Evolutionary conservation across 768 basidiomycete genomes (phyloP), one percentile per base, ranked within the genome.

Genomic region (Gautieria morchelliformis): DNA sequence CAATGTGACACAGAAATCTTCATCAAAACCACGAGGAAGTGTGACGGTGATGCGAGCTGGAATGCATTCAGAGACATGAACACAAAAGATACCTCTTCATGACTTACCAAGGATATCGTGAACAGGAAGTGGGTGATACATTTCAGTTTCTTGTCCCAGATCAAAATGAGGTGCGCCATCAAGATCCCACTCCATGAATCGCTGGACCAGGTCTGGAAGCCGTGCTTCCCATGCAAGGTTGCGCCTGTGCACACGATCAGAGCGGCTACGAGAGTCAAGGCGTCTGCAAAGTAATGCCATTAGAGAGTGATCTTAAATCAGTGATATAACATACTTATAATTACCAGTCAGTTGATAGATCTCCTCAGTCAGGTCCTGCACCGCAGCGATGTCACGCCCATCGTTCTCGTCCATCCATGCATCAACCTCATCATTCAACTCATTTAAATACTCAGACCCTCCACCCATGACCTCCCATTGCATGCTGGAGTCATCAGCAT

Each of bases 1-100:
- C 2, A 69, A 58, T 0, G 63, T 62, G 7, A 60, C 55, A 19
- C 64, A 67, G 1, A 65, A 33, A 10, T 11, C 15, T 33, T 30
- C 33, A 32, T 33, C 6, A 3, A 7, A 5, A 15, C 15, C 15
- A 32, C n/a, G 20, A 27, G 50, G 50, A 10, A 55, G 15, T 27
- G 1, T 44, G 40, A 44, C 2, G 15, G 5, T 8, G 1, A 7
- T 19, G 17, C 22, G 9, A 12, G 4, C 27, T 30, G n/a, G 10
- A 12, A 2, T 27, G 3, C 4, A 30, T n/a, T 27, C 27, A 27
- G 3, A 30, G 3, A 15, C 3, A 37, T 15, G 1, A 30, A 30
- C 3, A 2, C 40, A 27, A 15, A 5, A 37, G 2, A 10, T 37
- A 52, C 27, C 22, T 30, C 14, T 10, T 52, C 14, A 30, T 14